Evolutionary conservation across 2,329 filamentous ascomycete species (phyloP), one percentile per base, ranked within the genome.

Genomic region (Stemphylium vesicarium): DNA sequence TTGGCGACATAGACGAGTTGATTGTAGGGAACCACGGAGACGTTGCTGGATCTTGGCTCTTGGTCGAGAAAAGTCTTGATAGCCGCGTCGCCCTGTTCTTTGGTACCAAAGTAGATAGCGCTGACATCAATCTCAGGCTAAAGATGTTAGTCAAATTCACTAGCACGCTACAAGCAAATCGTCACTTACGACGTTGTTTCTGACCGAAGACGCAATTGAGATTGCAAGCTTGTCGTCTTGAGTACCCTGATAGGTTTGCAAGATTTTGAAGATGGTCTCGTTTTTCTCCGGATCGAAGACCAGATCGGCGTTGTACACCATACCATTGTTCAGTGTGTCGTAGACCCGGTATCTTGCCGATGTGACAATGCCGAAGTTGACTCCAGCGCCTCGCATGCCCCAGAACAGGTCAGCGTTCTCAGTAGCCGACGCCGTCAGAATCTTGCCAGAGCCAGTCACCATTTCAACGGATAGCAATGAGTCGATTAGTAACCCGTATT

Each of bases 401-500:
- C 74, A 76, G 56, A 75, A 77, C 2, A 78, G 66, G 32, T 76
- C 73, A 0, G 63, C n/a, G 33, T 77, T 66, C 10, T 65, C 33
- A 1, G 53, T 57, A 11, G 53, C 20, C 8, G 68, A 75, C 12
- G 64, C 74, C 3, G 49, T 65, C 5, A 76, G 37, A 7, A 76
- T 50, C 4, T 61, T 50, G 9, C 73, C 74, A 4, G 40, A 53
- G 4, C 62, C 70, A n/a, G 68, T 68, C 4, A 76, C 66, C 8
- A 74, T 47, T 6, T 44, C 18, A 5, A 57, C 55, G 2, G 48
- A 53, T 5, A 56, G 12, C 11, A 68, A 39, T 4, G 50, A 37
- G 31, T 68, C 65, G 1, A 51, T 26, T 1, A 61, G 45, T 10
- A 61, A 9, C 5, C 65, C 65, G 39, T 83, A 72, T n/a, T 74